Evolutionary conservation across 2,329 filamentous ascomycete species (phyloP), one percentile per base, ranked within the genome.

Genomic region (Fusarium verrucosum): DNA sequence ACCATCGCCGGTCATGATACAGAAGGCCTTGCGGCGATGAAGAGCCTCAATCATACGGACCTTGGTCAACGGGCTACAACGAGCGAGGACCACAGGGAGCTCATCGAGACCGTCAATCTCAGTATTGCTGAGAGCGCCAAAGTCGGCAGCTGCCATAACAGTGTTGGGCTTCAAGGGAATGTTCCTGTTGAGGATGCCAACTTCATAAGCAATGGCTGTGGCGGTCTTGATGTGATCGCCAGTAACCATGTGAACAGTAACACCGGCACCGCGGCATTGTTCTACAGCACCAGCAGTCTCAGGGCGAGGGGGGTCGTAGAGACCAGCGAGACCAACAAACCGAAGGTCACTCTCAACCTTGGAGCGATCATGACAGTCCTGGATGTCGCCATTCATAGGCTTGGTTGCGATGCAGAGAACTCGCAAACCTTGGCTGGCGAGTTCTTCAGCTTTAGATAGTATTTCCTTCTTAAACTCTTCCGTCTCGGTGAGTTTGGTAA

Each of bases 21-120:
- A 89, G 74, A 90, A 91, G 3, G 83, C 83, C 56, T 85, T 83
- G 51, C 89, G 85, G 28, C 89, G 83, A 67, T 90, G 88, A 57
- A 92, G 82, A n/a, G 89, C 88, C 71, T 91, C 87, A 54, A 92
- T 89, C 84, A 92, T 89, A 62, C 89, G 83, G n/a, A 91, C 88
- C 75, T 92, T 92, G 32, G 89, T 91, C 52, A 86, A 79, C 3
- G 89, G 89, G 40, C 87, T 88, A 73, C 89, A 92, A 35, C 89
- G 82, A 57, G 89, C 89, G 42, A 92, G 82, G 4, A 92, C 89
- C 9, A 91, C 78, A 0, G 89, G 89, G 3, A 92, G 78, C 5
- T 81, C 77, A 1, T 85, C 82, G 20, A 92, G 75, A 4, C 76
- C 77, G 68, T 92, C 89, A 40, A 92, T 83, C 70, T 91, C 80